Evolutionary conservation across 805 yeast genomes (phyloP).

Genomic region (Myxozyma neotropica): DNA sequence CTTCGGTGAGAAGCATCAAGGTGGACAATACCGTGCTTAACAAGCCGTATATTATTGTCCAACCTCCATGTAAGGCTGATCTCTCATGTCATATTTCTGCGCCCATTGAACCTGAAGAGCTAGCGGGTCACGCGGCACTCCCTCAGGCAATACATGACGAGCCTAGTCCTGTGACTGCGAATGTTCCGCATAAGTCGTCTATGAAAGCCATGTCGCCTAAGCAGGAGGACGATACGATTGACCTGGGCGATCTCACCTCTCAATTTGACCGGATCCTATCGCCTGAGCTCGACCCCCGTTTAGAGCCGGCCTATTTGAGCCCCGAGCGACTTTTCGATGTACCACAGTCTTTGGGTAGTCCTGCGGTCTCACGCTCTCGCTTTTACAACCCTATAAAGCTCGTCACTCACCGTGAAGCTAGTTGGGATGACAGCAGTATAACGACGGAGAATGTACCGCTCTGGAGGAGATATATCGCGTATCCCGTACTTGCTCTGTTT

Average conservation of each 20-base stretch:
- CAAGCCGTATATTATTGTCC: neutral
- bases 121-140: no score
- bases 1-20: neutral
- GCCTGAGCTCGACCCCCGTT: neutral
- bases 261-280: constrained; percentile 2
- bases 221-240: neutral
- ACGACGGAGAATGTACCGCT: constrained; percentile 2
- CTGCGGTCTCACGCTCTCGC: neutral
- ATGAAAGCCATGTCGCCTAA: no score
- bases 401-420: neutral
- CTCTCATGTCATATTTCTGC: neutral
- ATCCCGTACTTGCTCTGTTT: constrained; percentile 5
- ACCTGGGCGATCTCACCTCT: neutral
- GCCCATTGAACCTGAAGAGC: neutral
- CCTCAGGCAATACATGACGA: no score
- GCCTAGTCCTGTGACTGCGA: no score
- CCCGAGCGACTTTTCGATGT: no score
- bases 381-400: neutral
- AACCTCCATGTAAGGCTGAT: neutral
- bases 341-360: no score
- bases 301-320: neutral
- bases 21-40: neutral
- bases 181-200: no score
- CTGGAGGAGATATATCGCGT: constrained; percentile 18
- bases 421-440: neutral